These are phyloP conservation scores for Drechslera avenae DNA, from an alignment of 2,329 filamentous ascomycete genomes.

Conservation along the genomic window DNA sequence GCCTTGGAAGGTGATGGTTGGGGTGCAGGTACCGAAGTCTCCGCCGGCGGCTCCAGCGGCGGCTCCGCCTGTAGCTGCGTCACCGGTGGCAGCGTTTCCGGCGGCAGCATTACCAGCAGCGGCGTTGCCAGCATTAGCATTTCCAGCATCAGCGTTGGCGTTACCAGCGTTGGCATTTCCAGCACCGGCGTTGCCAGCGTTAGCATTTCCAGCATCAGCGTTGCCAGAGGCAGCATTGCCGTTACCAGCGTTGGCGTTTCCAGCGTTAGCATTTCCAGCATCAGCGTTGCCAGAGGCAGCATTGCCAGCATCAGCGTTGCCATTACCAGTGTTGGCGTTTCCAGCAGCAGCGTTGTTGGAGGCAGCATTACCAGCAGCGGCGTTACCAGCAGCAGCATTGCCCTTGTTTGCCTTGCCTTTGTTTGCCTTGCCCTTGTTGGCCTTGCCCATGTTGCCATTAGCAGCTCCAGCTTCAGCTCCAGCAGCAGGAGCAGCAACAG, in stretches of 20 bases:
- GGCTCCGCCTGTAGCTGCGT: constrained; percentile 17
- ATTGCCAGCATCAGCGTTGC: constrained; percentile 1
- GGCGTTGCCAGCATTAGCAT: constrained; percentile 3
- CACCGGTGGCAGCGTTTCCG: constrained; percentile 12
- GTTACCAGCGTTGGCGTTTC: constrained; percentile 3
- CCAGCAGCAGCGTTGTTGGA: constrained; percentile 10
- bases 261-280: constrained; percentile 1
- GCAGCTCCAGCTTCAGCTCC: constrained; percentile 15
- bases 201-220: neutral
- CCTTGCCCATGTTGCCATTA: constrained; percentile 9
- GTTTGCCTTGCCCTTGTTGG: constrained; percentile 14
- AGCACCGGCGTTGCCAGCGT: constrained; percentile 2
- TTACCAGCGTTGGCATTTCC: neutral
- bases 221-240: constrained; percentile 3
- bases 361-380: neutral
- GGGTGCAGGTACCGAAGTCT: constrained; percentile 47
- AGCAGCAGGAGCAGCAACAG: constrained; percentile 23
- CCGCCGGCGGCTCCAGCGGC: constrained; percentile 24
- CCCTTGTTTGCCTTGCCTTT: constrained; percentile 14
- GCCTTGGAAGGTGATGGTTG: constrained; percentile 65
- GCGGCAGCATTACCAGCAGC: constrained; percentile 21
- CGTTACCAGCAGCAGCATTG: no score
- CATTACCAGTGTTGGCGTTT: constrained; percentile 2
- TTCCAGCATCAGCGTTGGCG: neutral
- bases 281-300: neutral